These are phyloP conservation scores for Amanita rimosa DNA, from an alignment of 768 basidiomycete genomes.

Conservation along the genomic window DNA sequence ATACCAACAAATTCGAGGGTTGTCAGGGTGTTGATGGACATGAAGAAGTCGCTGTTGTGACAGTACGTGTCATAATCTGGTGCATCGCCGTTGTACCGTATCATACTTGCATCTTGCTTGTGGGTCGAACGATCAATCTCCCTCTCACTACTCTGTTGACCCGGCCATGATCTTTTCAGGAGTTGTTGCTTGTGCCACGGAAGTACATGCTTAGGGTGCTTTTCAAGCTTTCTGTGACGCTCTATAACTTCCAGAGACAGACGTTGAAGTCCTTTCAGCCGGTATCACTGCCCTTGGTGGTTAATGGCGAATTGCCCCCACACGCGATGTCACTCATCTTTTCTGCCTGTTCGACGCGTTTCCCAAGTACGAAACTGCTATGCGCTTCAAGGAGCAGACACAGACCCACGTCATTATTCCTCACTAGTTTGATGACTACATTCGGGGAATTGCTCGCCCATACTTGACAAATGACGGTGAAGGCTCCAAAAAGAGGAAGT, in stretches of 20 bases:
- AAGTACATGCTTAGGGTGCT: slow-evolving; percentile 26
- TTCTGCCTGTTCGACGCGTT: slow-evolving; percentile 48
- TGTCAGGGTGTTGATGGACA: slow-evolving; percentile 29
- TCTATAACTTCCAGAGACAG: slow-evolving; percentile 42
- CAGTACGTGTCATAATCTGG: slow-evolving; percentile 16
- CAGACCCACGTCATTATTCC: slow-evolving; percentile 67
- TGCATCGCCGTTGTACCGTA: too few relatives aligned
- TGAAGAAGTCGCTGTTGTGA: slow-evolving; percentile 25
- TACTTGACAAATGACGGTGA: not conserved
- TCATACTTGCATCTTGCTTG: too few relatives aligned
- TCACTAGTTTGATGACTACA: slow-evolving; percentile 85
- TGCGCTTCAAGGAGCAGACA: slow-evolving; percentile 48
- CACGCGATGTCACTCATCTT: slow-evolving; percentile 81
- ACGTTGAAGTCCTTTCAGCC: slow-evolving; percentile 62
- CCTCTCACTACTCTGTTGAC: slow-evolving; percentile 64
- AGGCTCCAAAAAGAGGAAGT: slow-evolving; percentile 22
- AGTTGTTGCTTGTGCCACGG: slow-evolving; percentile 59
- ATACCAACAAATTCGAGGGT: slow-evolving; percentile 44
- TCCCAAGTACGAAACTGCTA: slow-evolving; percentile 38
- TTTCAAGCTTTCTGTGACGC: not conserved
- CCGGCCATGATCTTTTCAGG: slow-evolving; percentile 77
- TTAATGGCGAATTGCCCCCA: slow-evolving; percentile 66
- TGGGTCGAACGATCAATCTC: slow-evolving; percentile 71
- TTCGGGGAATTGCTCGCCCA: slow-evolving; percentile 42
- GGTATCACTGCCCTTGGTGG: slow-evolving; percentile 73